Evolutionary conservation across 1,139 yeast genomes (phyloP).

Genomic region (Candida smagusa): DNA sequence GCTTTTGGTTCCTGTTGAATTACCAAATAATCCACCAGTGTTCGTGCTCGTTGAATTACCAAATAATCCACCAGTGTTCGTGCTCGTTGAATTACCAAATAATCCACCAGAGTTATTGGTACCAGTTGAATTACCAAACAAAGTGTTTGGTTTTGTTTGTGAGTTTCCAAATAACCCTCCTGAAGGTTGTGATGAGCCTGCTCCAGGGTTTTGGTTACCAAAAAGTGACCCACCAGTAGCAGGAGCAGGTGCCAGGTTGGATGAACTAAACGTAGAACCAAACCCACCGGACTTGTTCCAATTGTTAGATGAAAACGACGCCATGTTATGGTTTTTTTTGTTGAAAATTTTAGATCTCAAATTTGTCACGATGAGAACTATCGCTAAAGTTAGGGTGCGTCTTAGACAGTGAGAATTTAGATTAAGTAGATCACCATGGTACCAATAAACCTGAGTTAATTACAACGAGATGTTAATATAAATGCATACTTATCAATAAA

Average conservation of each 20-base stretch:
- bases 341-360: neutral
- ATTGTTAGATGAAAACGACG: constrained; percentile 10
- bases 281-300: constrained; percentile 27
- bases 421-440: no score
- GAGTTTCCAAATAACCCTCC: constrained; percentile 30
- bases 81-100: constrained; percentile 7
- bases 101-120: constrained; percentile 1
- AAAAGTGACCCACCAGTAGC: constrained; percentile 12
- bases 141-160: constrained; percentile 10
- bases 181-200: constrained; percentile 8
- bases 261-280: constrained; percentile 11
- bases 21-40: constrained; percentile 10
- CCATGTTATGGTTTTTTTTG: neutral
- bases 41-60: constrained; percentile 5
- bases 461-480: no score
- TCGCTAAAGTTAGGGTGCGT: no score
- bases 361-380: no score
- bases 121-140: constrained; percentile 2
- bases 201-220: constrained; percentile 11
- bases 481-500: no score
- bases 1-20: constrained; percentile 3
- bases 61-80: constrained; percentile 5
- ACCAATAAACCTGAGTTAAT: no score
- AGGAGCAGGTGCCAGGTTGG: constrained; percentile 10
- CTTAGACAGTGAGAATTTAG: no score